Conservation (phyloP, 2,329 filamentous ascomycete species). For the Pseudocercospora pini-densiflorae region DNA sequence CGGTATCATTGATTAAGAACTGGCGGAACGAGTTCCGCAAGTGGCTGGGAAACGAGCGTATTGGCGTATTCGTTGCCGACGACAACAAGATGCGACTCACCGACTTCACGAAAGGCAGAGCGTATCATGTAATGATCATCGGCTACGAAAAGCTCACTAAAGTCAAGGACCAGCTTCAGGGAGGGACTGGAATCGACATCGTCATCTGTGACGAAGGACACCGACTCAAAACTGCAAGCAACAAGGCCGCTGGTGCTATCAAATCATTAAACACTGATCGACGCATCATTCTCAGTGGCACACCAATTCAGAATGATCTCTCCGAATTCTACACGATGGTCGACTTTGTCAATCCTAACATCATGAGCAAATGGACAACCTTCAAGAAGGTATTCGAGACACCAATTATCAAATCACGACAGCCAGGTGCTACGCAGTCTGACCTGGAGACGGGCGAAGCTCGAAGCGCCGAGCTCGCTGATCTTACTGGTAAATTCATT, state of each 20-base stretch:
- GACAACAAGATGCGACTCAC: slow-evolving; percentile 61
- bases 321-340: slow-evolving; percentile 70
- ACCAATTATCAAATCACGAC: slow-evolving; percentile 66
- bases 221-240: slow-evolving; percentile 69
- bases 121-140: slow-evolving; percentile 73
- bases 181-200: slow-evolving; percentile 68
- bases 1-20: slow-evolving; percentile 72
- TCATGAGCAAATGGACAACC: slow-evolving; percentile 64
- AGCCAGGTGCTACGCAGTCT: slow-evolving; percentile 64
- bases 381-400: slow-evolving; percentile 69
- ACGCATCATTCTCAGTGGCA: slow-evolving; percentile 68
- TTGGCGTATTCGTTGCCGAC: slow-evolving; percentile 70
- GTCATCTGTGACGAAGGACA: slow-evolving; percentile 73
- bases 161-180: slow-evolving; percentile 68
- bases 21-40: slow-evolving; percentile 74
- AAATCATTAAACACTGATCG: slow-evolving; percentile 65
- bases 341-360: slow-evolving; percentile 70
- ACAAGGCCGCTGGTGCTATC: slow-evolving; percentile 69
- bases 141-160: slow-evolving; percentile 72
- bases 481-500: slow-evolving; percentile 67
- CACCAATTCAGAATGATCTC: slow-evolving; percentile 71
- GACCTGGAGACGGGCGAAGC: slow-evolving; percentile 68
- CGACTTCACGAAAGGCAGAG: slow-evolving; percentile 70
- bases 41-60: slow-evolving; percentile 72
- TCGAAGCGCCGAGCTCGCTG: slow-evolving; percentile 63